These are phyloP conservation scores for Collybia nuda DNA, from an alignment of 768 basidiomycete species.

Conservation along the genomic window DNA sequence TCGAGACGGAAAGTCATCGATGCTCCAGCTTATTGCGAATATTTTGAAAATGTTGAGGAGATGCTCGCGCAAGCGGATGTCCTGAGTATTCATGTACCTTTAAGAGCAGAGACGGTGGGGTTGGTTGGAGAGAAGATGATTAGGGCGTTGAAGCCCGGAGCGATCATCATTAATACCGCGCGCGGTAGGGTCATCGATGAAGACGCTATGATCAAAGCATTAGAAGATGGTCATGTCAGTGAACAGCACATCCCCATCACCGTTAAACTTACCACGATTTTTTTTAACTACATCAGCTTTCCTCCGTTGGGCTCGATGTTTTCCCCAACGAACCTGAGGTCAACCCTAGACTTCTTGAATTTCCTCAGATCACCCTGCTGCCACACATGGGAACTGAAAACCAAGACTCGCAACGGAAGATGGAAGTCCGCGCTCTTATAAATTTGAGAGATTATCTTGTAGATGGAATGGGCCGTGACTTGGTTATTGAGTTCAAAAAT, in stretches of 20 bases:
- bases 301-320: constrained; percentile 82
- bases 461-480: constrained; percentile 61
- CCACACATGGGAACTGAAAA: constrained; percentile 94
- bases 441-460: constrained; percentile 74
- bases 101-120: constrained; percentile 71
- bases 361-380: constrained; percentile 80
- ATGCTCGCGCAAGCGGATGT: constrained; percentile 78
- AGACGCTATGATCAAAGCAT: constrained; percentile 78
- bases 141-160: constrained; percentile 71
- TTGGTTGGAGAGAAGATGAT: constrained; percentile 78
- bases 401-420: constrained; percentile 73
- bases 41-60: constrained; percentile 60
- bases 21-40: constrained; percentile 75
- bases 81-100: constrained; percentile 82
- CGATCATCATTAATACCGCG: constrained; percentile 84
- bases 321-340: constrained; percentile 83
- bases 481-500: constrained; percentile 56
- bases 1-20: constrained; percentile 54
- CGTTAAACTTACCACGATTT: constrained; percentile 6
- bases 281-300: constrained; percentile 51
- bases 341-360: constrained; percentile 76
- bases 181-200: constrained; percentile 92
- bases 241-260: background rate
- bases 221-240: constrained; percentile 87
- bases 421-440: constrained; percentile 83